Evolutionary conservation across 495 filamentous ascomycete genomes (phyloP).

Genomic region (Daldinia loculata): DNA sequence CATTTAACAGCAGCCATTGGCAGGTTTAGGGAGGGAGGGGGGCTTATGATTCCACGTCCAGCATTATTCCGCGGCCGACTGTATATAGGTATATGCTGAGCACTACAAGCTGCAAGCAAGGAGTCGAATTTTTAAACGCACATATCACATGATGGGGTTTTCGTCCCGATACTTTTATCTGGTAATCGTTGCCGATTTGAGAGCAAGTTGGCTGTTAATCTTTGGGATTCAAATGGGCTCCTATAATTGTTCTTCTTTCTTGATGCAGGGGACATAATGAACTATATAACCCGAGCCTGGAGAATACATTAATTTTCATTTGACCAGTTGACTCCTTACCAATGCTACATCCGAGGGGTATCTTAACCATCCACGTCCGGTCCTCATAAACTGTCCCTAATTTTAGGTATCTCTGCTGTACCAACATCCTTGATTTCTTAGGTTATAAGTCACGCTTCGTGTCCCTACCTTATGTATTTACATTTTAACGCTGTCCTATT

Average conservation of each 20-base stretch:
- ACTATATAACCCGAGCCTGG: neutral
- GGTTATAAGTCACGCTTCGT: neutral
- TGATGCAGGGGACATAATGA: neutral
- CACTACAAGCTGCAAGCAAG: neutral
- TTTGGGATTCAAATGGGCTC: neutral
- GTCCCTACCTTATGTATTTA: neutral
- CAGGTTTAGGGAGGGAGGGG: conserved; percentile 13
- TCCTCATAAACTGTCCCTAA: neutral
- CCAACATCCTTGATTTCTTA: neutral
- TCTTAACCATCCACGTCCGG: conserved; percentile 1
- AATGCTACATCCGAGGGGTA: conserved; percentile 18
- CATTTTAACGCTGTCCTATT: neutral
- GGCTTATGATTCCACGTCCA: conserved; percentile 27
- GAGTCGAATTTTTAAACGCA: neutral
- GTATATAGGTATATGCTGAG: conserved; percentile 20
- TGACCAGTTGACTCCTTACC: neutral
- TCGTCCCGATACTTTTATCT: neutral
- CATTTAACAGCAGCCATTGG: neutral
- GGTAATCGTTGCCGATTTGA: neutral
- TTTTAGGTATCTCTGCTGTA: neutral
- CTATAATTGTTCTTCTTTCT: neutral
- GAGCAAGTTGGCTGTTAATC: neutral
- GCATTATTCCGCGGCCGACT: conserved; percentile 20
- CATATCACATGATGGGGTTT: conserved; percentile 8
- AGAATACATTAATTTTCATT: neutral